Conservation (phyloP, 169 alveolate species). For the Babesia caballi region DNA sequence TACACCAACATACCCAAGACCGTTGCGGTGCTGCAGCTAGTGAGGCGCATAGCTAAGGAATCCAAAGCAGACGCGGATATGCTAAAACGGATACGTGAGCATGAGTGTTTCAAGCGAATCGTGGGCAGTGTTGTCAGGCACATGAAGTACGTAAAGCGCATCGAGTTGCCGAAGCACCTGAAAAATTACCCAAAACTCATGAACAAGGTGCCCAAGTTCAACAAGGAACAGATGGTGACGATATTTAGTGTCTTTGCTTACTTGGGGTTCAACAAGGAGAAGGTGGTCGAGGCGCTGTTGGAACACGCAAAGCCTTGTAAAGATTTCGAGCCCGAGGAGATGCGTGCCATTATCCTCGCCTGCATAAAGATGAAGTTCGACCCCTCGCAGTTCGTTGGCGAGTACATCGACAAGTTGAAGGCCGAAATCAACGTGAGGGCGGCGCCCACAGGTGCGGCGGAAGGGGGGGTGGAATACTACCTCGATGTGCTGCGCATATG, state of each 20-base stretch:
- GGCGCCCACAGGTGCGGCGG: background rate
- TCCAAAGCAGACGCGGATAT: conserved; percentile 2
- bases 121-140: conserved; percentile 28
- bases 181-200: conserved; percentile 8
- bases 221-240: conserved; percentile 11
- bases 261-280: conserved; percentile 19
- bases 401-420: conserved; percentile 16
- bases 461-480: background rate
- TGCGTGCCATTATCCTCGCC: background rate
- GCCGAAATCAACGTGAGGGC: background rate
- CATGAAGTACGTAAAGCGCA: conserved; percentile 17
- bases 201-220: conserved; percentile 32
- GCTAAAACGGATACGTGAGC: conserved; percentile 2
- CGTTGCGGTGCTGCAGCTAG: conserved; percentile 36
- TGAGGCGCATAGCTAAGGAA: conserved; percentile 6
- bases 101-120: conserved; percentile 20
- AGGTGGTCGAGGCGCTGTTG: conserved; percentile 10
- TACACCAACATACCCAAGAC: conserved; percentile 41
- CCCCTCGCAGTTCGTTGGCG: conserved; percentile 9
- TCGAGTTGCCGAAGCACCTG: conserved; percentile 21
- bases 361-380: background rate
- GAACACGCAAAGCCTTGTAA: conserved; percentile 10
- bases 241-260: conserved; percentile 27
- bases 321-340: background rate
- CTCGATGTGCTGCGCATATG: conserved; percentile 25